These are phyloP conservation scores for Ogataea haglerorum DNA, from an alignment of 805 yeast species.

Conservation along the genomic window DNA sequence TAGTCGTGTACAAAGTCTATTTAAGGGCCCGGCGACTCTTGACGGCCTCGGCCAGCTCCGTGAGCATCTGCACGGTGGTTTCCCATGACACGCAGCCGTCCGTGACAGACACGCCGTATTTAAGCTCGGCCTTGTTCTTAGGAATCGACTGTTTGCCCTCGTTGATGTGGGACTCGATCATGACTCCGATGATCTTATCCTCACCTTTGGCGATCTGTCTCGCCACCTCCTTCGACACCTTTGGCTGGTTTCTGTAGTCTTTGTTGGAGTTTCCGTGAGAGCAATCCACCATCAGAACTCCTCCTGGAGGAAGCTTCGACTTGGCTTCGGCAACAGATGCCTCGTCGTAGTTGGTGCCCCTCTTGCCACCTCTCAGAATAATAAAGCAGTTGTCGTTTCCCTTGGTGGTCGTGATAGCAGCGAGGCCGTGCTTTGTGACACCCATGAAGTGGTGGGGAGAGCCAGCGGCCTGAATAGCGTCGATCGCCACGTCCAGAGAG, in stretches of 20 bases:
- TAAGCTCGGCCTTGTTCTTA: slow-evolving; percentile 52
- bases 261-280: slow-evolving; percentile 96
- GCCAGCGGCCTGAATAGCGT: slow-evolving; percentile 89
- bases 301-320: slow-evolving; percentile 46
- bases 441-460: slow-evolving; percentile 94
- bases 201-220: slow-evolving; percentile 82
- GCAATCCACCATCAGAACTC: slow-evolving; percentile 87
- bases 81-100: slow-evolving; percentile 97
- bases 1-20: slow-evolving; percentile 9
- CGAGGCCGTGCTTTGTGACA: slow-evolving; percentile 95
- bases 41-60: slow-evolving; percentile 77
- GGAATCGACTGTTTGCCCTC: slow-evolving; percentile 91
- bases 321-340: slow-evolving; percentile 74
- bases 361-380: slow-evolving; percentile 93
- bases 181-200: slow-evolving; percentile 78
- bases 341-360: slow-evolving; percentile 89
- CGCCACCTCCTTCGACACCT: slow-evolving; percentile 78
- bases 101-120: slow-evolving; percentile 94
- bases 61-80: slow-evolving; percentile 77
- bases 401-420: slow-evolving; percentile 92
- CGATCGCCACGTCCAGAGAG: slow-evolving; percentile 85
- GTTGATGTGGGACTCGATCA: slow-evolving; percentile 90
- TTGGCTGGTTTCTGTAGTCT: slow-evolving; percentile 93
- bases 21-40: slow-evolving; percentile 61
- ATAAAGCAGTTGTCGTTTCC: slow-evolving; percentile 95